Percentiles rank a stretch among this genome's conserved stretches.
Evolutionary conservation across 768 basidiomycete genomes (phyloP).

Genomic region (Pleurotus salmoneostramineus): DNA sequence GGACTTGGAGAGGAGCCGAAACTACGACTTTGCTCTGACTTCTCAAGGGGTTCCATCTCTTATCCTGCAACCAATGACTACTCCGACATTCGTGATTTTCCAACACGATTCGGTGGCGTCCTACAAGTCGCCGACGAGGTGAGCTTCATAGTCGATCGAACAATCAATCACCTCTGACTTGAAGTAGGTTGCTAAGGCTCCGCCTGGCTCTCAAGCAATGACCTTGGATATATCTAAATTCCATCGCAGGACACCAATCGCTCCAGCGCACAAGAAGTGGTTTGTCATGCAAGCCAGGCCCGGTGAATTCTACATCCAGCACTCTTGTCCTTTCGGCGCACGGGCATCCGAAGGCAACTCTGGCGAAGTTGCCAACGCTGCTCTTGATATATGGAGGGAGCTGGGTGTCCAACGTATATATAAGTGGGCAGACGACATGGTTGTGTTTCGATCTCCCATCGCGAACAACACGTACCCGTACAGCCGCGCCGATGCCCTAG

Average conservation of each 20-base stretch:
- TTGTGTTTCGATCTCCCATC: constrained; percentile 16
- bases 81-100: constrained; percentile 13
- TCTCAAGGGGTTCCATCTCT: constrained; percentile 10
- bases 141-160: constrained; percentile 1
- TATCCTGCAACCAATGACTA: constrained; percentile 11
- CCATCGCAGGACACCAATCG: constrained; percentile 12
- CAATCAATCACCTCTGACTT: background rate
- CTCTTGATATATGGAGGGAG: constrained; percentile 12
- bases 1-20: constrained; percentile 12
- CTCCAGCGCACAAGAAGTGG: constrained; percentile 12
- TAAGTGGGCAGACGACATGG: constrained; percentile 14
- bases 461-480: constrained; percentile 10
- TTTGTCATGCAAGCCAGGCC: constrained; percentile 11
- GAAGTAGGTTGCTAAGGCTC: constrained; percentile 14
- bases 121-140: constrained; percentile 11
- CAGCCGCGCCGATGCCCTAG: constrained; percentile 11
- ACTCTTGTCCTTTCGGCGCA: constrained; percentile 15
- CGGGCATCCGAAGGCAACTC: constrained; percentile 14
- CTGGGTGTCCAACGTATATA: constrained; percentile 1
- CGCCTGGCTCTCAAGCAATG: constrained; percentile 18
- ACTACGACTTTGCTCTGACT: constrained; percentile 12
- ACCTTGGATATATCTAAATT: constrained; percentile 18
- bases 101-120: constrained; percentile 12
- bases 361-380: constrained; percentile 13
- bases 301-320: constrained; percentile 16